A percentile compares a stretch with the other conserved stretches of the same genome.
Conservation (phyloP, 208 protist genomes). For the Trypanosoma lewisi region DNA sequence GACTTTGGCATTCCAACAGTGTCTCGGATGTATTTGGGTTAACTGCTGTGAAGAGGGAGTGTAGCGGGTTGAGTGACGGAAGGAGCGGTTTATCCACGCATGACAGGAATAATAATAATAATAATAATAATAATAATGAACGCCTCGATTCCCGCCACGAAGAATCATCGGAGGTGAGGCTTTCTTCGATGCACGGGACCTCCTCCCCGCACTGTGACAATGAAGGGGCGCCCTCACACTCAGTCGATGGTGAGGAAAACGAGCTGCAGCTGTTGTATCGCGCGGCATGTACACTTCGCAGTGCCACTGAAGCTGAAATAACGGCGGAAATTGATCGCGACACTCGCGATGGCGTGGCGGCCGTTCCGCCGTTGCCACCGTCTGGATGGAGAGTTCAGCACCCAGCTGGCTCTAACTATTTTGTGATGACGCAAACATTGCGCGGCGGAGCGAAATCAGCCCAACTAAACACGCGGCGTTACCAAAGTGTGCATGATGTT, state of each 20-base stretch:
- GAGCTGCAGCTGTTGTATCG: slow-evolving; percentile 18
- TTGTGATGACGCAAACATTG: slow-evolving; percentile 44
- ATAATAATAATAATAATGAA: not conserved
- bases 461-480: slow-evolving; percentile 26
- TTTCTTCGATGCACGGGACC: not conserved
- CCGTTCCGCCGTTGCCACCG: slow-evolving; percentile 73
- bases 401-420: slow-evolving; percentile 46
- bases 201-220: not conserved
- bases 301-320: slow-evolving; percentile 41
- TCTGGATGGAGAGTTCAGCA: slow-evolving; percentile 66
- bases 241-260: slow-evolving; percentile 4
- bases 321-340: slow-evolving; percentile 72
- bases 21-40: not conserved
- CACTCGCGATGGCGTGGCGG: slow-evolving; percentile 51
- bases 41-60: not conserved
- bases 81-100: not conserved
- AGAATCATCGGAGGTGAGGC: not conserved
- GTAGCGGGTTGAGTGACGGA: not conserved
- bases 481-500: slow-evolving; percentile 61
- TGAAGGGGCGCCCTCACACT: not conserved
- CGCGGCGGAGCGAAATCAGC: slow-evolving; percentile 3
- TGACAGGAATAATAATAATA: not conserved
- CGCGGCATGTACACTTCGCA: slow-evolving; percentile 16
- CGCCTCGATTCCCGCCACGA: not conserved
- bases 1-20: not conserved